A percentile compares a stretch with the other conserved stretches of the same genome.
phyloP scores from a whole-genome alignment of 257 asterid genomes.

The Solanum chilense region DNA sequence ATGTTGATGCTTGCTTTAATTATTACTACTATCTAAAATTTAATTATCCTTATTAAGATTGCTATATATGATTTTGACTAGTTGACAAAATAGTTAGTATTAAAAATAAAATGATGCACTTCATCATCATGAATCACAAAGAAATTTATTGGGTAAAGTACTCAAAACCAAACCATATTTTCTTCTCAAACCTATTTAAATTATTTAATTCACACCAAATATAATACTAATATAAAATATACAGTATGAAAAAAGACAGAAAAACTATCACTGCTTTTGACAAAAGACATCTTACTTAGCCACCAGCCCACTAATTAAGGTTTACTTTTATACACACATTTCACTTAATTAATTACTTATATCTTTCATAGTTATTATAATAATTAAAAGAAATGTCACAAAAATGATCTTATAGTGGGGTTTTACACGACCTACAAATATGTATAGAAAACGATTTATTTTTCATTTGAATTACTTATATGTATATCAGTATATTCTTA shows the following conservation, averaged over 20 bases:
- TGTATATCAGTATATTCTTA: not conserved
- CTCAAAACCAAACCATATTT: not conserved
- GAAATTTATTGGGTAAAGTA: not conserved
- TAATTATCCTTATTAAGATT: not conserved
- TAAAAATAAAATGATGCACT: not conserved
- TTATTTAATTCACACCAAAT: not conserved
- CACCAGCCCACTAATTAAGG: not conserved
- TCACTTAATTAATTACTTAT: not conserved
- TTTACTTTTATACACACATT: not conserved
- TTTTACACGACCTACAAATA: not conserved
- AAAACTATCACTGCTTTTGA: not conserved
- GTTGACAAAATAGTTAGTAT: not conserved
- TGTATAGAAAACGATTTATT: not conserved
- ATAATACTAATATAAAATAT: not conserved
- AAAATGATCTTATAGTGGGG: not conserved
- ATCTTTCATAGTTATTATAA: not conserved
- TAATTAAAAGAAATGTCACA: not conserved
- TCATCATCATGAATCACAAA: not conserved
- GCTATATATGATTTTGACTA: not conserved
- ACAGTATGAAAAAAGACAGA: not conserved
- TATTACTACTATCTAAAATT: not conserved
- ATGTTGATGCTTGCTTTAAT: not conserved
- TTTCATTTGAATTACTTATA: too few relatives aligned
- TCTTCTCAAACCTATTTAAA: not conserved
- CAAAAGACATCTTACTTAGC: not conserved